Evolutionary conservation across 108 stramenopile genomes (phyloP).

Genomic region (Schizochytrium sp.): DNA sequence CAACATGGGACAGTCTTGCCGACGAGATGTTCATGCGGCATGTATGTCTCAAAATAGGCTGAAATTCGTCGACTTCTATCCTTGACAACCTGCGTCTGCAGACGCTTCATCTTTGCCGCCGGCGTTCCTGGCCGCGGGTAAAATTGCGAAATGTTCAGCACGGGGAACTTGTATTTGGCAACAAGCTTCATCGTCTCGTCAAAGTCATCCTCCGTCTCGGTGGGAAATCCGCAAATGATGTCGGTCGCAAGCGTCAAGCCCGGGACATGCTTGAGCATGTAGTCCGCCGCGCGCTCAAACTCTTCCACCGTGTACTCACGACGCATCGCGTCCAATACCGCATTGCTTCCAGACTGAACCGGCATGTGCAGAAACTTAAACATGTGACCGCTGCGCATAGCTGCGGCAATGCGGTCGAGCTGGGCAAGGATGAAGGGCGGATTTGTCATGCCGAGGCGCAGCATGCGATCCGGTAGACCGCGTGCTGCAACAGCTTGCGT

Average conservation of each 20-base stretch:
- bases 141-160: constrained; percentile 43
- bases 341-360: constrained; percentile 34
- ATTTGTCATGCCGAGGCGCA: constrained; percentile 49
- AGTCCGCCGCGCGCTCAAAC: constrained; percentile 24
- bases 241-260: constrained; percentile 38
- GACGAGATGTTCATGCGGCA: constrained; percentile 19
- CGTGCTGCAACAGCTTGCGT: neutral
- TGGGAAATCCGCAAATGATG: constrained; percentile 46
- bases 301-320: constrained; percentile 42
- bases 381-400: constrained; percentile 18
- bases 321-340: constrained; percentile 34
- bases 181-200: constrained; percentile 26
- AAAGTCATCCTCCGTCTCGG: constrained; percentile 40
- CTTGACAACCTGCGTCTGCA: constrained; percentile 36
- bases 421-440: constrained; percentile 46
- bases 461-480: constrained; percentile 20
- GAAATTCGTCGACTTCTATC: constrained; percentile 28
- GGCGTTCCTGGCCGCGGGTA: constrained; percentile 49
- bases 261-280: constrained; percentile 10
- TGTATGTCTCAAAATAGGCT: constrained; percentile 9
- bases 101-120: constrained; percentile 41
- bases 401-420: constrained; percentile 14
- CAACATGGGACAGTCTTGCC: neutral
- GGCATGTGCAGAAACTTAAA: constrained; percentile 44
- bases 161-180: constrained; percentile 20